Percentiles rank a stretch among this genome's conserved stretches.
Conservation (phyloP, 2,329 filamentous ascomycete species). For the Daldinia sp. region DNA sequence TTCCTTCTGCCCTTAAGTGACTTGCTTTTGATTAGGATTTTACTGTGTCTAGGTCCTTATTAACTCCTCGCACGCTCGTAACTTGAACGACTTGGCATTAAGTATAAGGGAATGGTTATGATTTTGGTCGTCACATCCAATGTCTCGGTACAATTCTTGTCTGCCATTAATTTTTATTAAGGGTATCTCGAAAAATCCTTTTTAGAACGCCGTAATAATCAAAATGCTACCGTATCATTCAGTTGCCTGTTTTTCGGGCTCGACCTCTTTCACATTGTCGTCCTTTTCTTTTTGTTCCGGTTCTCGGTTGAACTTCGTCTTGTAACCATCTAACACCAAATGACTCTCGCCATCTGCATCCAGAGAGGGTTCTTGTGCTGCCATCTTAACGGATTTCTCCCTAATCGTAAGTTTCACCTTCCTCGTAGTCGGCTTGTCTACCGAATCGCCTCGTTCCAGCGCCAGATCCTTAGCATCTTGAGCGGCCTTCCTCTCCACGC, state of each 20-base stretch:
- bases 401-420: slow-evolving; percentile 62
- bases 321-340: slow-evolving; percentile 65
- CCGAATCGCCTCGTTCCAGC: slow-evolving; percentile 50
- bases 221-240: slow-evolving; percentile 8
- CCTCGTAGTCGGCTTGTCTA: slow-evolving; percentile 49
- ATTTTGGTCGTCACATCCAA: neutral
- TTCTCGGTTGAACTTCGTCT: slow-evolving; percentile 54
- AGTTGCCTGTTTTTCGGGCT: neutral
- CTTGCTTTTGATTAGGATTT: slow-evolving; percentile 19
- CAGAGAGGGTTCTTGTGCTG: slow-evolving; percentile 56
- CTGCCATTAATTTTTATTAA: slow-evolving; percentile 1
- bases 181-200: slow-evolving; percentile 40
- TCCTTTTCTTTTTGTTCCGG: slow-evolving; percentile 41
- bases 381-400: slow-evolving; percentile 62
- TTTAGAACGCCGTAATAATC: slow-evolving; percentile 25
- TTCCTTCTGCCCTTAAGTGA: slow-evolving; percentile 41
- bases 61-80: neutral
- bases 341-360: slow-evolving; percentile 56
- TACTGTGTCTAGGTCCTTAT: slow-evolving; percentile 8
- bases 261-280: slow-evolving; percentile 19
- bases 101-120: neutral
- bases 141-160: neutral
- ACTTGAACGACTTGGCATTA: neutral
- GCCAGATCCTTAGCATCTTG: slow-evolving; percentile 49
- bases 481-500: slow-evolving; percentile 51